Evolutionary conservation across 2,329 filamentous ascomycete species (phyloP).

Genomic region (Amphichorda felina): DNA sequence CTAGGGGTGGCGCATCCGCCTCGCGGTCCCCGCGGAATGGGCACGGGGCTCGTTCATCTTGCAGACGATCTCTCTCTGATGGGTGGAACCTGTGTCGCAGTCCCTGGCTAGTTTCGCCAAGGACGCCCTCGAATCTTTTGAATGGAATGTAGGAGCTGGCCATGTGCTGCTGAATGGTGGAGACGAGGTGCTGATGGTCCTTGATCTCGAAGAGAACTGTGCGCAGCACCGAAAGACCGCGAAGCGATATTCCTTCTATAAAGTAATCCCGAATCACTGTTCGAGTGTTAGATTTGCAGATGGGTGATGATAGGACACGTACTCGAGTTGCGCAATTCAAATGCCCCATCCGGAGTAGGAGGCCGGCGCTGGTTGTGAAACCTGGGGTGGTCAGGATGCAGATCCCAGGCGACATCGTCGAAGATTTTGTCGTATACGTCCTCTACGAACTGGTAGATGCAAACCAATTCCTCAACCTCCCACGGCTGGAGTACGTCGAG

Average conservation of each 20-base stretch:
- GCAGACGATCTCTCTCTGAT: neutral
- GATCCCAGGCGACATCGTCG: neutral
- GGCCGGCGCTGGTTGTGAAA: neutral
- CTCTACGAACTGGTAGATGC: neutral
- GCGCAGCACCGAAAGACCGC: neutral
- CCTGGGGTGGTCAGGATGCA: neutral
- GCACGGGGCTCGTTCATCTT: neutral
- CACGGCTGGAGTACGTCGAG: neutral
- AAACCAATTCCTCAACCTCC: constrained; percentile 1
- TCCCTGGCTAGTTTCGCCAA: neutral
- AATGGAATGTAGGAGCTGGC: neutral
- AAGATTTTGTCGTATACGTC: neutral
- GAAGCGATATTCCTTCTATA: neutral
- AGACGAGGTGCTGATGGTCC: neutral
- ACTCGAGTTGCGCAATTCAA: neutral
- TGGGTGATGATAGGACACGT: neutral
- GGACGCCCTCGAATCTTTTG: neutral
- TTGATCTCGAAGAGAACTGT: neutral
- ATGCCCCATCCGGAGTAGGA: neutral
- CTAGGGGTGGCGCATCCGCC: neutral
- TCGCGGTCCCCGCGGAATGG: neutral
- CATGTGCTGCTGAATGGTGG: neutral
- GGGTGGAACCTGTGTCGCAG: neutral
- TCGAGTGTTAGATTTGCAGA: neutral
- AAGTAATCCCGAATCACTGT: neutral